phyloP scores from a whole-genome alignment of 257 asterid species.

The Perilla frutescens region DNA sequence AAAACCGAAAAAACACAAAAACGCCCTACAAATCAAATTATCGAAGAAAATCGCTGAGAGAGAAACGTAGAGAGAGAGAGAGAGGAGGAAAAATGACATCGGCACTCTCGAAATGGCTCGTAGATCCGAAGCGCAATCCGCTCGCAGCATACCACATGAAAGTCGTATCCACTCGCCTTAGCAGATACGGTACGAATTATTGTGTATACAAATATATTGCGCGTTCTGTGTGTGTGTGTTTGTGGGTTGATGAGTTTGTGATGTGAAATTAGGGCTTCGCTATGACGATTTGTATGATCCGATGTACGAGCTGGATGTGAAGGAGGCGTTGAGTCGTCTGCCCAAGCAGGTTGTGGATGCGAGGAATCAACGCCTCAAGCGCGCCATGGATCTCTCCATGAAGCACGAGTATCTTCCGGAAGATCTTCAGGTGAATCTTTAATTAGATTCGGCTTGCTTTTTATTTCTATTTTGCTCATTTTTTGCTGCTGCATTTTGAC shows the following conservation, averaged over 20 bases:
- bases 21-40: background rate
- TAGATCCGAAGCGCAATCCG: constrained; percentile 78
- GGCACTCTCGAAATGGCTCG: constrained; percentile 60
- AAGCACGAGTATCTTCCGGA: constrained; percentile 77
- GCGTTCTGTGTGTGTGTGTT: background rate
- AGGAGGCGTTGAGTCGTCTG: constrained; percentile 91
- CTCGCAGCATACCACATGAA: constrained; percentile 79
- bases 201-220: background rate
- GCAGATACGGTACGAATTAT: constrained; percentile 56
- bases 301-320: constrained; percentile 74
- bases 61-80: background rate
- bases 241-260: constrained; percentile 4
- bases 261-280: constrained; percentile 68
- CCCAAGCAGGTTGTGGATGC: constrained; percentile 86
- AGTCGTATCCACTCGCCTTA: constrained; percentile 60
- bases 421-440: constrained; percentile 65
- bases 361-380: constrained; percentile 82
- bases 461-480: background rate
- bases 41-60: background rate
- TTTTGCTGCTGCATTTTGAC: background rate
- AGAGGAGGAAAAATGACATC: constrained; percentile 55
- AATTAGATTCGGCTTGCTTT: background rate
- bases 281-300: constrained; percentile 90
- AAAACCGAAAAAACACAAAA: background rate
- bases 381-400: constrained; percentile 93